Conservation (phyloP, 179 eudicot species). For the Carnegiea gigantea region DNA sequence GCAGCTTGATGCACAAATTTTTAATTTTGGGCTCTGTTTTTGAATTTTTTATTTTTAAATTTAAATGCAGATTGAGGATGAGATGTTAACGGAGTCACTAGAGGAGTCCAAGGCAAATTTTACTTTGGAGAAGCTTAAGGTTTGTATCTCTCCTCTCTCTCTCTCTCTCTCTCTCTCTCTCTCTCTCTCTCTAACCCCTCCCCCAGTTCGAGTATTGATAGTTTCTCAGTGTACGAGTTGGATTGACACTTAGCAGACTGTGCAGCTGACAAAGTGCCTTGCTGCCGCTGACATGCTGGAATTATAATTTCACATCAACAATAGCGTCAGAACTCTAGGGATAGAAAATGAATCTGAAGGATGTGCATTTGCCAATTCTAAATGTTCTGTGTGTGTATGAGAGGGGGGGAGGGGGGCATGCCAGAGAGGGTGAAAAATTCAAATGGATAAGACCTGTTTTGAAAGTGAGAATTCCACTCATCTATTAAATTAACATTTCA, state of each 20-base stretch:
- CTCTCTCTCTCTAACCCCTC: too few species aligned
- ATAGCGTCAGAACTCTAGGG: background rate
- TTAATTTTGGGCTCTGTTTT: background rate
- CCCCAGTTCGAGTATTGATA: background rate
- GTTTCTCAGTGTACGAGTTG: background rate
- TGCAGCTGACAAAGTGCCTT: background rate
- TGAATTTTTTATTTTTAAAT: background rate
- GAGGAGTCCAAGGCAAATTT: slow-evolving; percentile 65
- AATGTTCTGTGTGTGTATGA: too few species aligned
- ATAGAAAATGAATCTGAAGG: background rate
- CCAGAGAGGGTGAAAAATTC: too few species aligned
- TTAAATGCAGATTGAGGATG: slow-evolving; percentile 62
- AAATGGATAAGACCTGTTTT: too few species aligned
- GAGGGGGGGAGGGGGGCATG: too few species aligned
- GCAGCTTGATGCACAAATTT: slow-evolving; percentile 11
- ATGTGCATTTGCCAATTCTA: too few species aligned
- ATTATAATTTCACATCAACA: background rate
- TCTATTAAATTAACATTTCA: too few species aligned
- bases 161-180: background rate
- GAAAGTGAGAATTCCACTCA: too few species aligned
- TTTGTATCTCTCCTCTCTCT: slow-evolving; percentile 24
- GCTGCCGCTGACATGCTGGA: background rate
- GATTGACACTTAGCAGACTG: background rate
- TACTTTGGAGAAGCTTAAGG: slow-evolving; percentile 89
- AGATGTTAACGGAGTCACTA: slow-evolving; percentile 39